Evolutionary conservation across 2,329 filamentous ascomycete genomes (phyloP), one percentile per base, ranked within the genome.

Genomic region (Exophiala mesophila): DNA sequence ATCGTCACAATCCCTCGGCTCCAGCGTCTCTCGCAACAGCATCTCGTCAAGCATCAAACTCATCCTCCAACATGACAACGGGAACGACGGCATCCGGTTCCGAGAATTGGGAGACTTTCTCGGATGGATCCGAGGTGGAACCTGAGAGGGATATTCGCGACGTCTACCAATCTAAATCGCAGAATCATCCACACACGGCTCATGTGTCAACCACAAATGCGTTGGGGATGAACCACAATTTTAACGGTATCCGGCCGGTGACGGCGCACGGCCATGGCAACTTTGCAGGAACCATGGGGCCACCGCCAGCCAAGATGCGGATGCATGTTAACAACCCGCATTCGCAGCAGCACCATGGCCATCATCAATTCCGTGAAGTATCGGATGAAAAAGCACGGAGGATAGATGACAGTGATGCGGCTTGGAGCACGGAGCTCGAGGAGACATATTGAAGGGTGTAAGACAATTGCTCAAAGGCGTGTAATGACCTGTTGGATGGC

Each of bases 21-120:
- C 61, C 63, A 4, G 62, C 64, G n/a, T 61, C 63, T 4, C 62
- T 63, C 12, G 20, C 36, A 15, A 24, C 37, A 5, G 39, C 36
- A 3, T 56, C 69, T 48, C 73, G 87, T 35, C 85, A 90, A 55
- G 81, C 83, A 12, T 87, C 83, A 5, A 80, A 80, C 52, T 82
- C 83, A 1, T 89, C 86, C 12, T 56, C 53, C 4, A 57, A 55
- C 37, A 44, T 56, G 47, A 56, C 53, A 2, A 69, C 69, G 2
- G 66, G 70, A 16, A 69, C 68, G n/a, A 87, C 84, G 1, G 74
- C 74, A 16, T 88, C 85, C 4, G 87, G 86, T 1, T 94, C 87
- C 3, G 90, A 97, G 66, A 97, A 97, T 63, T 97, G 90, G 90
- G 90, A 97, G 65, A 95, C 89, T 7, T 97, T 92, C 57, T 89